Conservation (phyloP, 345 rosid genomes). For the Sisymbrium altissimum region DNA sequence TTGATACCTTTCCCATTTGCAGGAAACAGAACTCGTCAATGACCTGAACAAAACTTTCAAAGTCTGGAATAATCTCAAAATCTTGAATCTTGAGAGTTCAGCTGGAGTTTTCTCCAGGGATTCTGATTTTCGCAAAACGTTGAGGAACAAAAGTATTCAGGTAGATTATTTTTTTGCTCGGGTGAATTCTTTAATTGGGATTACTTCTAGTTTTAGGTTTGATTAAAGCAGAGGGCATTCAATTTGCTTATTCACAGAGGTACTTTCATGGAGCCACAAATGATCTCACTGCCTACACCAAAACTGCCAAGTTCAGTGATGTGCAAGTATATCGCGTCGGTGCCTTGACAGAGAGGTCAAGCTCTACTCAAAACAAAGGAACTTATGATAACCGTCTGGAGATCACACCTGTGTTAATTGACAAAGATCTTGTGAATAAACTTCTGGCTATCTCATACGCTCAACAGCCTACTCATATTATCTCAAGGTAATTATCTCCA, state of each 20-base stretch:
- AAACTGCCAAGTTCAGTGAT: constrained; percentile 13
- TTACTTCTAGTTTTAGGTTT: neutral
- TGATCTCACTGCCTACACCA: constrained; percentile 7
- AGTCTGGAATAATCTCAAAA: constrained; percentile 1
- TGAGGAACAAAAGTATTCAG: neutral
- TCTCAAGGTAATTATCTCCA: constrained; percentile 7
- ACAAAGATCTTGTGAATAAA: neutral
- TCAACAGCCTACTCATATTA: neutral
- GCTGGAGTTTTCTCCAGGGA: neutral
- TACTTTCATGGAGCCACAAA: constrained; percentile 15
- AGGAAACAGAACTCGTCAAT: neutral
- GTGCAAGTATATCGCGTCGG: neutral
- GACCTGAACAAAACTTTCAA: neutral
- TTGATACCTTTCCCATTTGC: neutral
- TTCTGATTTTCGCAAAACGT: neutral
- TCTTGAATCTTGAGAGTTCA: constrained; percentile 23
- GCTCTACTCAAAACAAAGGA: neutral
- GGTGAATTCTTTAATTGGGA: too few species aligned
- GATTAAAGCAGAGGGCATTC: neutral
- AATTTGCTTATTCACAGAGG: neutral
- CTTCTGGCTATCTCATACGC: constrained; percentile 20
- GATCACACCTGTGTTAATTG: neutral
- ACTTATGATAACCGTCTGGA: neutral
- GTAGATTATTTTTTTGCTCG: neutral
- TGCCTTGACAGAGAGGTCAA: neutral